Evolutionary conservation across 495 filamentous ascomycete species (phyloP).

Genomic region (Darksidea phi): DNA sequence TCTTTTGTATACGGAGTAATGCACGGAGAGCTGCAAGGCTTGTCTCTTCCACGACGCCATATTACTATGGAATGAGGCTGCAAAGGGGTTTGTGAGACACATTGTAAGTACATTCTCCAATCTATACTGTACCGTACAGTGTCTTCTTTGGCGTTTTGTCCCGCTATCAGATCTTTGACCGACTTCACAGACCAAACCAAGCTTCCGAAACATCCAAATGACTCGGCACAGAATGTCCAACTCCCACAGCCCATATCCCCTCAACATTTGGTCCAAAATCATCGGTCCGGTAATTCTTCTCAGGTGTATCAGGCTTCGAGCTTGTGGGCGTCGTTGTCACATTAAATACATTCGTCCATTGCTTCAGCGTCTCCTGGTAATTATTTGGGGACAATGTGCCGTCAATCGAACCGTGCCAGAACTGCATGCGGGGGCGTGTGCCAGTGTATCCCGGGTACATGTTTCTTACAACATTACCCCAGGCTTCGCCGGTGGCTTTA

Average conservation of each 20-base stretch:
- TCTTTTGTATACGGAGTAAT: constrained; percentile 30
- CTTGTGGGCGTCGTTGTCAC: constrained; percentile 21
- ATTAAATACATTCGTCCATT: constrained; percentile 60
- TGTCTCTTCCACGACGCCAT: constrained; percentile 6
- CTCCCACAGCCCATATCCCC: constrained; percentile 51
- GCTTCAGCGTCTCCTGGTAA: constrained; percentile 56
- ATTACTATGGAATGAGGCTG: constrained; percentile 16
- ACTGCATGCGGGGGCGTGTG: constrained; percentile 55
- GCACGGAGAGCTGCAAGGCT: constrained; percentile 22
- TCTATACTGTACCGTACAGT: neutral
- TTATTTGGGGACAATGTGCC: constrained; percentile 51
- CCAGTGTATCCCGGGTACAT: constrained; percentile 59
- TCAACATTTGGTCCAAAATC: constrained; percentile 51
- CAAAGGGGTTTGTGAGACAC: neutral
- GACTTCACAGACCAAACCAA: constrained; percentile 31
- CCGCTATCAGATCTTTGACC: neutral
- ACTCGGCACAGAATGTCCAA: constrained; percentile 51
- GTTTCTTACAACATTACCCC: constrained; percentile 52
- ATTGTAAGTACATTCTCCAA: too few relatives aligned
- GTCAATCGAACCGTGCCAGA: constrained; percentile 56
- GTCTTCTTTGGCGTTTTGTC: neutral
- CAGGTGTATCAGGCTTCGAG: constrained; percentile 31
- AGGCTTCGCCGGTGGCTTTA: constrained; percentile 50
- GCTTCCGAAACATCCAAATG: constrained; percentile 29
- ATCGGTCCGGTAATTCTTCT: constrained; percentile 49